Evolutionary conservation across 495 filamentous ascomycete genomes (phyloP), one percentile per base, ranked within the genome.

Genomic region (Penicillium manginii): DNA sequence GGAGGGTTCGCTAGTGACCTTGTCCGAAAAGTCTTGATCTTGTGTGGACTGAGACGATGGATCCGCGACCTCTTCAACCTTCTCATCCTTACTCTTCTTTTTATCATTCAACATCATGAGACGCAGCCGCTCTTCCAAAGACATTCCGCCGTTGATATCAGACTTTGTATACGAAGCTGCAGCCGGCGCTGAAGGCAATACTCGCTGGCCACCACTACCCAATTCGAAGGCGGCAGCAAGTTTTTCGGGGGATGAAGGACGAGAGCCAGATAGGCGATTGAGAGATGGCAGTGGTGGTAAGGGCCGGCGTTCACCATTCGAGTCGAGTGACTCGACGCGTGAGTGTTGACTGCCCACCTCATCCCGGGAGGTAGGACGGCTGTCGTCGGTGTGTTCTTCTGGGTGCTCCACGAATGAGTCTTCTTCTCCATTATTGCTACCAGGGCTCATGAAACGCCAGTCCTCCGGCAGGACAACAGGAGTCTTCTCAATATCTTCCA

Each of bases 381-480:
- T 66, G 15, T 75, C 69, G 11, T 85, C 84, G 72, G 79, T 82
- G 9, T 88, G 85, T 63, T 86, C 88, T 42, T 80, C 84, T n/a
- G 87, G 73, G 17, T 79, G 73, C 43, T 80, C 83, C 14, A 78
- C 82, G 64, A 91, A 96, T 0, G 86, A 83, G 50, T 94, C 86
- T 19, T 90, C 89, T 2, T 87, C 78, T 9, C 73, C 79, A 53
- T 88, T 78, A 4, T 79, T 81, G 33, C 68, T 72, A n/a, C 68
- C 70, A 2, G 89, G 87, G 58, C 81, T 88, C 82, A 89, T 88
- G 60, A 91, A 89, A 45, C 89, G 84, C 94, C 94, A 98, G 64
- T 97, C 92, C 62, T 97, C 96, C 2, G 94, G 94, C 47, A 96
- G 83, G 26, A 98, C 94, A 19, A 98, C 96, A 3, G 94, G 93